phyloP scores from a whole-genome alignment of 495 filamentous ascomycete species.

The Talaromyces wortmannii region DNA sequence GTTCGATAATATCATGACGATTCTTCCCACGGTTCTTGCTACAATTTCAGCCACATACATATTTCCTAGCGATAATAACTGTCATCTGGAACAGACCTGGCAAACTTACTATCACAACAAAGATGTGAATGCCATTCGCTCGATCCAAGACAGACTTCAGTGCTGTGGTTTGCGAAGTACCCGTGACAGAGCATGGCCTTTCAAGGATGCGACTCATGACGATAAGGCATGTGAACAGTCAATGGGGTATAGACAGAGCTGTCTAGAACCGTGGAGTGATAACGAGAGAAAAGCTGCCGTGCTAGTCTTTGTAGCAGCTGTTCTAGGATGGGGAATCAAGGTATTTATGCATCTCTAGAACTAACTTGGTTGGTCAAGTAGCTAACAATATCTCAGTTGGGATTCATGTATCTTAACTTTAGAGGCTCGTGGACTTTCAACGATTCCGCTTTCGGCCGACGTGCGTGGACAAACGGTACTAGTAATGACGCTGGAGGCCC shows the following conservation, averaged over 20 bases:
- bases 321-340: slow-evolving; percentile 15
- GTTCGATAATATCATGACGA: slow-evolving; percentile 28
- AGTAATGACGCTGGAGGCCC: neutral
- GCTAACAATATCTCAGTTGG: neutral
- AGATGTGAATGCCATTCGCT: slow-evolving; percentile 41
- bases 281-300: slow-evolving; percentile 13
- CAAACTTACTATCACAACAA: slow-evolving; percentile 36
- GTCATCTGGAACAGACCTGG: slow-evolving; percentile 50
- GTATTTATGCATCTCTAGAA: slow-evolving; percentile 4
- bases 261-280: slow-evolving; percentile 18
- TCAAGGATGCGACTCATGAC: slow-evolving; percentile 27
- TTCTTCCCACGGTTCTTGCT: slow-evolving; percentile 44
- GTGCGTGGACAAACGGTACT: neutral
- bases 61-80: slow-evolving; percentile 38
- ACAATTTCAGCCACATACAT: slow-evolving; percentile 50
- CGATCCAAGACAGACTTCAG: slow-evolving; percentile 55
- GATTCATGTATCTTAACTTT: neutral
- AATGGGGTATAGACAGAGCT: slow-evolving; percentile 19
- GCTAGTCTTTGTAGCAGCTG: slow-evolving; percentile 19
- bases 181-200: slow-evolving; percentile 54
- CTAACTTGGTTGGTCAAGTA: neutral
- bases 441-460: neutral
- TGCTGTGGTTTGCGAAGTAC: slow-evolving; percentile 58
- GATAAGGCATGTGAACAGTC: slow-evolving; percentile 22
- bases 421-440: neutral